Evolutionary conservation across 2,329 filamentous ascomycete species (phyloP), one percentile per base, ranked within the genome.

Genomic region (Dendrostoma leiphaemia): DNA sequence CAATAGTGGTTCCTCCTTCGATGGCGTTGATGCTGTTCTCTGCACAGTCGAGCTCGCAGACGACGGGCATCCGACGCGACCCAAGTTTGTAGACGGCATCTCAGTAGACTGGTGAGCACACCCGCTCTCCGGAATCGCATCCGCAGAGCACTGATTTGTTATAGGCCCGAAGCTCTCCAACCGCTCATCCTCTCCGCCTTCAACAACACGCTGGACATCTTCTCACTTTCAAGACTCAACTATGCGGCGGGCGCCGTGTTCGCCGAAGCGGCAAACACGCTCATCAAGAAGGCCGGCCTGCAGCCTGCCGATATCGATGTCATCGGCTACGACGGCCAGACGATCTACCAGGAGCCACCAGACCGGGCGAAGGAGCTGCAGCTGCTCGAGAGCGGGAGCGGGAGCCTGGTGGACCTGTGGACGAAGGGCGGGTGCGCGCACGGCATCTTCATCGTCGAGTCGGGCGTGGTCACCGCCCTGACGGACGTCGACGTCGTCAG

Each of bases 81-180:
- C 65, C 17, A 53, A 58, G 17, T 67, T 59, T 37, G 24, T 67
- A 35, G 63, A 67, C 29, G 63, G 54, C n/a, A 47, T 67, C 8
- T 63, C 65, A 3, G 59, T 66, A 6, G 64, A 65, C 58, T 67
- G 65, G 65, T n/a, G n/a, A n/a, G n/a, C n/a, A n/a, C n/a, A n/a
- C n/a, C n/a, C n/a, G n/a, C n/a, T n/a, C n/a, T n/a, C n/a, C n/a
- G n/a, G n/a, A n/a, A n/a, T n/a, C n/a, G n/a, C n/a, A n/a, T n/a
- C n/a, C n/a, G n/a, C n/a, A n/a, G n/a, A n/a, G n/a, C n/a, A n/a
- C n/a, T n/a, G n/a, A n/a, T n/a, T n/a, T n/a, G n/a, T n/a, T n/a
- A n/a, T n/a, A n/a, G n/a, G n/a, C 65, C 65, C 2, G 28, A 51
- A 3, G 60, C 65, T n/a, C 57, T 67, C 1, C 64, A 64, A 44